Evolutionary conservation across 345 rosid species (phyloP).

Genomic region (Syzygium jambos): DNA sequence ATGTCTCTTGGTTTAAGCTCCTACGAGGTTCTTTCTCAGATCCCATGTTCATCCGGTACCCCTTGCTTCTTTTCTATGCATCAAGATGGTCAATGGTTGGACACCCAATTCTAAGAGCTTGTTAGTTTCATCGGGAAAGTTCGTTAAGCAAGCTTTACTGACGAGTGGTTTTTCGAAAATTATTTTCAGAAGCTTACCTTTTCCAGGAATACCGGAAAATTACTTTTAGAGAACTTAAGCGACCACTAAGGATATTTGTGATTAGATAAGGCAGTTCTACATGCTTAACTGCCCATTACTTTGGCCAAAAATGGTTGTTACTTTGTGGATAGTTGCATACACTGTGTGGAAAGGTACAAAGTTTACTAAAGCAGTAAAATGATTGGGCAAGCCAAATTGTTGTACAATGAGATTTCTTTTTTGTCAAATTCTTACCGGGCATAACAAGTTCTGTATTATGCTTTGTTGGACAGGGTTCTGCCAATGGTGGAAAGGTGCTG

Average conservation of each 20-base stretch:
- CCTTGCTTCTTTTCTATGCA: not conserved
- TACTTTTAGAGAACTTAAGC: not conserved
- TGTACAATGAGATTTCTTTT: not conserved
- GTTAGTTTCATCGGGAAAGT: not conserved
- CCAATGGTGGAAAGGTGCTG: conserved; percentile 69
- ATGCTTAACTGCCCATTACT: not conserved
- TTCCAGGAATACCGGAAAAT: not conserved
- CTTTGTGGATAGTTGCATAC: not conserved
- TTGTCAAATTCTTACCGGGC: not conserved
- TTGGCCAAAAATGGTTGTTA: not conserved
- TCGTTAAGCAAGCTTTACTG: not conserved
- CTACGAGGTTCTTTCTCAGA: not conserved
- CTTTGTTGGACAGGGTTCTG: conserved; percentile 33
- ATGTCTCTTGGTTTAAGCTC: not conserved
- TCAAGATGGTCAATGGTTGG: not conserved
- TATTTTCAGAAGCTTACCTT: not conserved
- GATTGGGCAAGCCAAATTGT: not conserved
- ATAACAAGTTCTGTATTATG: not conserved
- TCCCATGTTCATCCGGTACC: not conserved
- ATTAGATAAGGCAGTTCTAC: not conserved
- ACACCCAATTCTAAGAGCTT: not conserved
- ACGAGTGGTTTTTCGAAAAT: not conserved
- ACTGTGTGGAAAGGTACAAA: not conserved
- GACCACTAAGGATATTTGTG: not conserved
- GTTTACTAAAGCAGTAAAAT: not conserved